Percentiles rank a stretch among this genome's conserved stretches.
phyloP scores from a whole-genome alignment of 2,329 filamentous ascomycete genomes.

The Aspergillus sp. region DNA sequence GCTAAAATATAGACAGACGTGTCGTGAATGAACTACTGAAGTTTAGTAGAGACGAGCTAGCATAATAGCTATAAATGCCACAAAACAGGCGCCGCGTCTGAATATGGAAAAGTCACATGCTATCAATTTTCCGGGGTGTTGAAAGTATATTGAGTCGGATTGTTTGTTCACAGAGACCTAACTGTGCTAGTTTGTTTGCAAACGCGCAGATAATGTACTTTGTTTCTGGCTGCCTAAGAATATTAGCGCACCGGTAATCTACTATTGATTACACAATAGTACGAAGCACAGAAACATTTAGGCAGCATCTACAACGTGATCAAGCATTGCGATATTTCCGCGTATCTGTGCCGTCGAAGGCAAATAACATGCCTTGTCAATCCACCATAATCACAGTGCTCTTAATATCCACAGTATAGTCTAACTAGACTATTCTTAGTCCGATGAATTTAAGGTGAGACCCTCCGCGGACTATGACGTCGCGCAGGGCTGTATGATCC shows the following conservation, averaged over 20 bases:
- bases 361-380: not conserved
- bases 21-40: not conserved
- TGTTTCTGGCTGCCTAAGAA: no score
- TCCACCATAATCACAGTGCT: not conserved
- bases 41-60: not conserved
- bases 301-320: not conserved
- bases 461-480: constrained; percentile 1
- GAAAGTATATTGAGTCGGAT: no score
- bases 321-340: not conserved
- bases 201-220: no score
- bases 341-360: not conserved
- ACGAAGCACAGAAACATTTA: not conserved
- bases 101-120: not conserved
- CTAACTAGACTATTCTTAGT: not conserved
- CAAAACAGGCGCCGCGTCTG: no score
- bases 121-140: no score
- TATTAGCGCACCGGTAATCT: no score
- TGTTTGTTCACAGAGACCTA: no score
- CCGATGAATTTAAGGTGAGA: not conserved
- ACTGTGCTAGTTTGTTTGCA: no score
- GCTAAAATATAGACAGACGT: not conserved
- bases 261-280: not conserved
- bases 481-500: not conserved
- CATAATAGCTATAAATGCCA: not conserved
- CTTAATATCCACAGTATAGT: not conserved